Evolutionary conservation across 2,329 filamentous ascomycete species (phyloP), one percentile per base, ranked within the genome.

Genomic region (Epichloe sp.): DNA sequence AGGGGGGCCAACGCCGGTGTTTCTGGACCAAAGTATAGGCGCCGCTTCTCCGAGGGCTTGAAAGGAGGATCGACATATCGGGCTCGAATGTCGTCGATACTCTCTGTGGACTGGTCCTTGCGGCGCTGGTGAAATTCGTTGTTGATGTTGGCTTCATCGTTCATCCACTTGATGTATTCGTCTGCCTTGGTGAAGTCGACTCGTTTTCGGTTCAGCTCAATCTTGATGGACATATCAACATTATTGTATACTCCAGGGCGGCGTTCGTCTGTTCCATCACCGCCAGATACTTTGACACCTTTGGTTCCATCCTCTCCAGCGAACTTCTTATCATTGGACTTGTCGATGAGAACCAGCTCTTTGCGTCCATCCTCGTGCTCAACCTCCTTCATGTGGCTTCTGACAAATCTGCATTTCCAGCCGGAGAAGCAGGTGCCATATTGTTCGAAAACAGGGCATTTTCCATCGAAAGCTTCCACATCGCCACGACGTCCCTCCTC

Each of bases 1-100:
- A 98, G 76, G 37, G 93, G 93, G 93, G 93, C 93, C n/a, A 98
- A 74, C 11, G 90, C 81, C 0, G 93, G 93, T 2, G 93, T 98
- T 65, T 97, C 91, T 1, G 84, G 81, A 5, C 90, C 90, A 67
- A 97, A 97, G 70, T 98, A 97, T 51, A 98, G 75, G 48, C 83
- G 82, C 52, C 93, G 80, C 73, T 98, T 98, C 71, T 98, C 93
- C 0, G 91, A 96, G 2, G 93, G 83, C 62, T 85, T 80, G 62
- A 96, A 83, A 0, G 91, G 91, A 23, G 88, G 83, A 54, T 97
- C 90, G n/a, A 81, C 76, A 63, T 85, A 97, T 53, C 78, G 76
- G 7, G 93, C 91, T 49, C 88, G 79, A 54, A 85, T 80, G 48
- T 95, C 89, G 53, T 85, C 71, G 36, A 71, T 68, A n/a, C 66